Base-by-base conservation (phyloP, 192 early-diverging fungal species). In the Rhizophagus sp. region DNA sequence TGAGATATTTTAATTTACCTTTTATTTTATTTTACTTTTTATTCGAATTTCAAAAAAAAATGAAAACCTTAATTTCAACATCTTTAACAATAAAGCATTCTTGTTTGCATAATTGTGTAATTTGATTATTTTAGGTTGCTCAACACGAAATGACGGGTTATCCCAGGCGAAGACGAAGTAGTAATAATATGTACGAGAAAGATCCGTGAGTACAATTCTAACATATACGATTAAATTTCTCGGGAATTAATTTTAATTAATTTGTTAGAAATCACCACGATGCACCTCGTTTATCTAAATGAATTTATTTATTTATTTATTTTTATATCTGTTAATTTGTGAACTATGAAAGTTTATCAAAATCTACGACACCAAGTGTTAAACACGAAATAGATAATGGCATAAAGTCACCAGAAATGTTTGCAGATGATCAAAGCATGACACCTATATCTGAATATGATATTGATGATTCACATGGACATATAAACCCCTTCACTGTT, bases 361-460 rank as follows among this genome's bases (percentile, higher is more conserved):
- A 13, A 39, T 72, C 57, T 33, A 61, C 30, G 7, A 11, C 49
- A 8, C 5, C 52, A 22, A 75, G 49, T 50, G 30, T 30, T 36
- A 27, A 57, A 61, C 11, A n/a, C 11, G 15, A 27, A 22, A 34
- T 24, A 30, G 47, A 36, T 52, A 36, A 78, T 24, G 65, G 62
- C 12, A 13, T 25, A 25, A 36, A 61, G 10, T 61, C 50, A 24
- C 50, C 50, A 12, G 44, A 47, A 30, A 17, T 73, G 30, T 73
- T 24, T 30, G 30, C 47, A n/a, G 50, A 61, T 36, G 73, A 75
- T 57, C 13, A 24, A 52, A 61, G 50, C 17, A 50, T 66, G 15
- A 65, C 76, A 19, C 76, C 76, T 24, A 78, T 78, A 65, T 78
- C 66, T 0, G 76, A 78, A 68, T 69, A 52, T 78, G 47, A 49